Evolutionary conservation across 352 stramenopile genomes (phyloP), one percentile per base, ranked within the genome.

Genomic region (Pythium dissimile): DNA sequence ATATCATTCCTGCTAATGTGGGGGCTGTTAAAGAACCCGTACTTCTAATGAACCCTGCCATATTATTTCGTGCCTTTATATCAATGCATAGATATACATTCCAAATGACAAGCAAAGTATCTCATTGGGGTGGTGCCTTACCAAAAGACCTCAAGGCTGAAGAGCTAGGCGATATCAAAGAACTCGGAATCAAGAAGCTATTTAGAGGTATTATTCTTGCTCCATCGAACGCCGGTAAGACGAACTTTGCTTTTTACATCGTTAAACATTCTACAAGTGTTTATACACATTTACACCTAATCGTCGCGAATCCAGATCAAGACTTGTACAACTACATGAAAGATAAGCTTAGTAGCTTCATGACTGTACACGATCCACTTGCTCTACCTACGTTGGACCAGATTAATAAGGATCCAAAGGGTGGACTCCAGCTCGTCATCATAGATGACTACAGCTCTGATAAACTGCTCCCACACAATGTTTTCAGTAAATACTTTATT

Each of bases 391-490:
- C 13, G 1, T 37, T 73, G 31, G 53, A 73, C 62, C 20, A 26
- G 20, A 69, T 73, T 21, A 37, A 49, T 28, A 20, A 4, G 27
- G n/a, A 24, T 37, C 30, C 30, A 18, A 35, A 44, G 48, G 32
- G 62, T 53, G 43, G 53, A 18, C 3, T 55, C 2, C 31, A 70
- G 39, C 43, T 71, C n/a, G 56, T 71, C 23, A 46, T 70, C 21
- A 70, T 67, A 7, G 65, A 73, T 54, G 65, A 73, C 26, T 69
- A 61, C 31, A 45, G 24, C 5, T 62, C 60, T 35, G 61, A 71
- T 67, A 59, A 64, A 27, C 12, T 35, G 26, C 35, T 71, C 10
- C 55, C 67, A 37, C 67, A 68, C 38, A 39, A 67, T 54, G 13
- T 73, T 8, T 67, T 73, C 42, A 44, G 11, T 37, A 51, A 71